Conservation (phyloP, 805 yeast genomes). For the Metschnikowia aberdeeniae region DNA sequence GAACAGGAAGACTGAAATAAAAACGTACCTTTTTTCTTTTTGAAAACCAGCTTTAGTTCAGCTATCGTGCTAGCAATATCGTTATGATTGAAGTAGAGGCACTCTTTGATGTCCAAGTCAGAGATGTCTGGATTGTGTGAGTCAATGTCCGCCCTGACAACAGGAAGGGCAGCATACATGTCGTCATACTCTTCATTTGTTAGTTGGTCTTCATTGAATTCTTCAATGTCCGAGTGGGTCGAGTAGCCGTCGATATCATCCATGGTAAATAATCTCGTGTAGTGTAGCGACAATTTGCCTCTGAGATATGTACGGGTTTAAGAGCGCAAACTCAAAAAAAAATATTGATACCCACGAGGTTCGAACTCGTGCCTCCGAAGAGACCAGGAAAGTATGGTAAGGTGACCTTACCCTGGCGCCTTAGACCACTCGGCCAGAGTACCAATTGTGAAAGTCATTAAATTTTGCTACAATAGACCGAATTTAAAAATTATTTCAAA, state of each 20-base stretch:
- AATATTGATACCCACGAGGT: conserved; percentile 26
- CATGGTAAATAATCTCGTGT: conserved; percentile 5
- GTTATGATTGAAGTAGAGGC: conserved; percentile 57
- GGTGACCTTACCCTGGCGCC: conserved; percentile 31
- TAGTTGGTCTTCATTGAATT: conserved; percentile 36
- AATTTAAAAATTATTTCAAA: no score
- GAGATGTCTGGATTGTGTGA: conserved; percentile 42
- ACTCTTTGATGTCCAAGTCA: conserved; percentile 51
- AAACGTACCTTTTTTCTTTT: conserved; percentile 44
- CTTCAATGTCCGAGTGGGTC: conserved; percentile 26
- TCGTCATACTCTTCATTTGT: conserved; percentile 40
- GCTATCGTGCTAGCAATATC: conserved; percentile 48
- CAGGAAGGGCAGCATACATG: conserved; percentile 42
- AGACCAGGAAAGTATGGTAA: conserved; percentile 27
- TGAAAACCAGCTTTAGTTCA: conserved; percentile 38
- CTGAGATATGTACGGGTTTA: not conserved
- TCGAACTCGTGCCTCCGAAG: conserved; percentile 31
- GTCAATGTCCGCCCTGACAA: conserved; percentile 32
- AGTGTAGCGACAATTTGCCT: not conserved
- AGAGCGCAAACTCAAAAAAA: not conserved
- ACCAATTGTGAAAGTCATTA: conserved; percentile 11
- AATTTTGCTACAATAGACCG: no score
- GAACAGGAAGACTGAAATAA: not conserved
- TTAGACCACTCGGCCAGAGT: conserved; percentile 30
- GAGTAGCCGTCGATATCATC: conserved; percentile 21